Conservation (phyloP, 2,329 filamentous ascomycete species). For the Blastomyces gilchristii region DNA sequence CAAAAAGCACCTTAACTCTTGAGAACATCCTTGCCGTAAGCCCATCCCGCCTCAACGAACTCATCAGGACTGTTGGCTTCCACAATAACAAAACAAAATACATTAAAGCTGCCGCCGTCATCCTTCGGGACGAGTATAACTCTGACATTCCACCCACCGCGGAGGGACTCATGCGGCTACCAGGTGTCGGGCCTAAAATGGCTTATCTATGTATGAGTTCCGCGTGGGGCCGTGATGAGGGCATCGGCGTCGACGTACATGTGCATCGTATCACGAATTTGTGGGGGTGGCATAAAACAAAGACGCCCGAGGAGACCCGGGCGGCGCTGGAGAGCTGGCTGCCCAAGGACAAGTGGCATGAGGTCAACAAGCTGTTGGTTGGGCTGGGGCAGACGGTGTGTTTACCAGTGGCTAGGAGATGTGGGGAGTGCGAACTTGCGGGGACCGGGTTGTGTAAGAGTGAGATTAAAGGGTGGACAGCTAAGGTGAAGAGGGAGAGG, state of each 20-base stretch:
- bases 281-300: constrained; percentile 82
- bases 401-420: constrained; percentile 65
- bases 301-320: constrained; percentile 72
- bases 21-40: constrained; percentile 66
- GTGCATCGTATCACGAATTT: constrained; percentile 91
- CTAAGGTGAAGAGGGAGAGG: constrained; percentile 43
- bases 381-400: constrained; percentile 83
- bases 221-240: constrained; percentile 58
- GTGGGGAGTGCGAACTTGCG: constrained; percentile 77
- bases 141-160: constrained; percentile 74
- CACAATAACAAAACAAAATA: constrained; percentile 89
- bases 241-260: constrained; percentile 90
- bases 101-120: constrained; percentile 63
- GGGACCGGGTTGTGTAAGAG: constrained; percentile 64
- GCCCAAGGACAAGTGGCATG: constrained; percentile 74
- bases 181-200: constrained; percentile 92
- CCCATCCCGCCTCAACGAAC: constrained; percentile 54
- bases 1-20: constrained; percentile 52
- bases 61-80: constrained; percentile 80
- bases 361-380: constrained; percentile 83
- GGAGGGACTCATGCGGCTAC: constrained; percentile 62
- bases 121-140: constrained; percentile 58
- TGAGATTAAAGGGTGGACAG: constrained; percentile 56
- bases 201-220: constrained; percentile 76
- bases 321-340: constrained; percentile 69